Conservation (phyloP, 805 yeast genomes). For the Cyberlindnera xishuangbannaensis region DNA sequence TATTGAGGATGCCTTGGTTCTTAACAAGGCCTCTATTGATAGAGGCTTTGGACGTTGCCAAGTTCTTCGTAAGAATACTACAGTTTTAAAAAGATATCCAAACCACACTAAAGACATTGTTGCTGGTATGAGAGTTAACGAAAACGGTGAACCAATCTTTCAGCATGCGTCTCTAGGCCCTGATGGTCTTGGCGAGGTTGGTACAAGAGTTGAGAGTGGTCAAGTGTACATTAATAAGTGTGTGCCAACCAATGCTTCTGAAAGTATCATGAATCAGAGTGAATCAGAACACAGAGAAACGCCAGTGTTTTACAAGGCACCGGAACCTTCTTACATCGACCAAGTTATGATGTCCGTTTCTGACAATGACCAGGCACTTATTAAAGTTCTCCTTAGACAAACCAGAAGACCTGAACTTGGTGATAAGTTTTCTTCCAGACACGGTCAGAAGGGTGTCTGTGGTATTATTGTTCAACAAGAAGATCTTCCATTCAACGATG, state of each 20-base stretch:
- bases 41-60: slow-evolving; percentile 98
- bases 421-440: slow-evolving; percentile 95
- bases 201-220: slow-evolving; percentile 83
- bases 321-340: slow-evolving; percentile 92
- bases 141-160: slow-evolving; percentile 72
- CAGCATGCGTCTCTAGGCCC: slow-evolving; percentile 85
- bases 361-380: slow-evolving; percentile 90
- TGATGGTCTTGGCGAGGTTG: slow-evolving; percentile 96
- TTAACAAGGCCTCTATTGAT: slow-evolving; percentile 89
- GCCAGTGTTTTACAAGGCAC: slow-evolving; percentile 88
- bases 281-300: slow-evolving; percentile 73
- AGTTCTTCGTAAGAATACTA: slow-evolving; percentile 86
- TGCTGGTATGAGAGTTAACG: slow-evolving; percentile 86
- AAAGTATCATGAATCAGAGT: slow-evolving; percentile 32
- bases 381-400: slow-evolving; percentile 88
- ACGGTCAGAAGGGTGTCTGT: slow-evolving; percentile 99
- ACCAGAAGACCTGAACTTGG: slow-evolving; percentile 97
- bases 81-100: slow-evolving; percentile 84
- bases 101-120: slow-evolving; percentile 90
- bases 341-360: slow-evolving; percentile 97
- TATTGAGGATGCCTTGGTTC: slow-evolving; percentile 96
- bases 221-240: slow-evolving; percentile 92
- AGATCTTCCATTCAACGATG: slow-evolving; percentile 91
- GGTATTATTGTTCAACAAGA: slow-evolving; percentile 97
- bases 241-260: slow-evolving; percentile 83